Evolutionary conservation across 345 rosid species (phyloP), one percentile per base, ranked within the genome.

Genomic region (Eucalyptus marginata): DNA sequence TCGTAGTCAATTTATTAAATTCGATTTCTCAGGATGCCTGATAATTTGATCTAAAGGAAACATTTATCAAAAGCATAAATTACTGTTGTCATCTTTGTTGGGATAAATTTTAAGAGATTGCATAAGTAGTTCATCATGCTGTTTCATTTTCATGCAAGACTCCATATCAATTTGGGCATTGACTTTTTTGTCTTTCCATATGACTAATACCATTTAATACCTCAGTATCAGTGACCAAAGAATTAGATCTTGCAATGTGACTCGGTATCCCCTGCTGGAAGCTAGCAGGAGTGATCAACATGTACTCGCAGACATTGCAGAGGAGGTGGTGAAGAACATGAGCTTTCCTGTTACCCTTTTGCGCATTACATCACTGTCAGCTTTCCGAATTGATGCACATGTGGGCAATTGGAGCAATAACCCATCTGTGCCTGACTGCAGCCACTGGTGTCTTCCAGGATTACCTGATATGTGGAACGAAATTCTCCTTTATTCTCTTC

Each of bases 391-490:
- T 27, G 99, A 95, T 94, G 97, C 96, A 40, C 98, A 97, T 80
- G 98, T 97, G 31, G 99, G 99, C 89, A 87, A 83, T 64, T 97
- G 98, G 97, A 94, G 94, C 87, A 97, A 93, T 91, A 96, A 95
- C 52, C 95, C 95, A 8, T 80, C 91, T 62, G 88, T 93, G 86
- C 94, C 98, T 47, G 99, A 97, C 90, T 97, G 99, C 94, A 96
- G 97, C 93, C 99, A 96, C 91, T 97, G 99, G 99, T 97, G 99
- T 91, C 90, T 97, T 76, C 99, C 99, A 31, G 98, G 99, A 88
- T 94, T 96, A 58, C 98, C 99, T 86, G 98, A 97, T 93, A 89
- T 90, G 50, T 97, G 99, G 99, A 97, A 96, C 87, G 97, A 97
- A 88, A 93, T 97, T 84, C 91, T 97, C 49, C 95, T 96, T 89